phyloP scores from a whole-genome alignment of 441 rosid species.

The Eruca vesicaria region DNA sequence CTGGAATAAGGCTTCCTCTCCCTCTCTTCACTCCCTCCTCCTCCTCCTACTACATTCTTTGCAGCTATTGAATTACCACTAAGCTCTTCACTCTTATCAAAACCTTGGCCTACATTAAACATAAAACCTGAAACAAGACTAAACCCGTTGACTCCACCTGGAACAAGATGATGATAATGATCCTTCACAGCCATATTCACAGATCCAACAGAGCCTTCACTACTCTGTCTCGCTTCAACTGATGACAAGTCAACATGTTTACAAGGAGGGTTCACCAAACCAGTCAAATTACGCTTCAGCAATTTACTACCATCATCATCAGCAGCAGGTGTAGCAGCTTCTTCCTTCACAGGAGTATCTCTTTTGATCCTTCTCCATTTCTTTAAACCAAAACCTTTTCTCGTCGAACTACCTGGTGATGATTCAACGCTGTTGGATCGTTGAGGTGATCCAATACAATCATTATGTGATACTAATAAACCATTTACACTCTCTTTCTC shows the following conservation, averaged over 20 bases:
- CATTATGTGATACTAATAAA: not conserved
- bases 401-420: constrained; percentile 38
- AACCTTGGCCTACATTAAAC: constrained; percentile 50
- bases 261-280: constrained; percentile 41
- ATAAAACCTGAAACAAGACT: constrained; percentile 54
- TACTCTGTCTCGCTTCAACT: constrained; percentile 43
- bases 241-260: constrained; percentile 40
- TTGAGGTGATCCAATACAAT: constrained; percentile 31
- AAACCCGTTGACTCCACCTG: constrained; percentile 38
- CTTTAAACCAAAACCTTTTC: constrained; percentile 77
- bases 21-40: too few relatives aligned
- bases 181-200: constrained; percentile 35
- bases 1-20: constrained; percentile 91
- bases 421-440: constrained; percentile 3
- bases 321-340: constrained; percentile 30
- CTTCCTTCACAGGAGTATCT: constrained; percentile 37
- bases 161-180: constrained; percentile 10
- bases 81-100: constrained; percentile 71
- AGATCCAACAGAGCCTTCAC: constrained; percentile 54
- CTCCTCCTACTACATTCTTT: constrained; percentile 50
- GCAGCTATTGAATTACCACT: constrained; percentile 50
- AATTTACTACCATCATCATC: constrained; percentile 63
- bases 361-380: constrained; percentile 86
- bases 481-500: constrained; percentile 20
- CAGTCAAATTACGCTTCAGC: constrained; percentile 61